A percentile compares a stretch with the other conserved stretches of the same genome.
Conservation (phyloP, 345 rosid species). For the Theobroma cacao region DNA sequence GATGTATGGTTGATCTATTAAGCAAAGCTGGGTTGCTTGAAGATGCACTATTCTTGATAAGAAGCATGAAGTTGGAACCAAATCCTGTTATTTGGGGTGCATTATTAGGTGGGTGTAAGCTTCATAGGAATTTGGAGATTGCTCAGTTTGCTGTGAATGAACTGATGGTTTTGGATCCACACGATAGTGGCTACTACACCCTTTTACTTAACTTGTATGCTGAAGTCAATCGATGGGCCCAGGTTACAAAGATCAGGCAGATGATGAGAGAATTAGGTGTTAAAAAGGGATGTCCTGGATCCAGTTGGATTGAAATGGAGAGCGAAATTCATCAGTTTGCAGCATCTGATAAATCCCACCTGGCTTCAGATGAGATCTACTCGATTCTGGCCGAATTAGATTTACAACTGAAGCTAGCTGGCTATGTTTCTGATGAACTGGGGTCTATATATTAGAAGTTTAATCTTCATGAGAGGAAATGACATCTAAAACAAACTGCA, state of each 20-base stretch:
- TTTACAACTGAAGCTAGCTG: slow-evolving; percentile 45
- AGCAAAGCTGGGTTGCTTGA: slow-evolving; percentile 70
- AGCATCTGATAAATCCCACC: slow-evolving; percentile 61
- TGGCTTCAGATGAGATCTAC: slow-evolving; percentile 44
- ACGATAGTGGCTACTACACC: slow-evolving; percentile 51
- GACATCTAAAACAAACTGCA: not conserved
- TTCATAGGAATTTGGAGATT: slow-evolving; percentile 58
- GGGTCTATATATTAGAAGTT: slow-evolving; percentile 4
- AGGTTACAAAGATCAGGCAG: slow-evolving; percentile 55
- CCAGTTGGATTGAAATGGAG: slow-evolving; percentile 66
- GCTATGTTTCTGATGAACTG: slow-evolving; percentile 16
- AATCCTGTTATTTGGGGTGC: slow-evolving; percentile 82
- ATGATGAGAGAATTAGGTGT: slow-evolving; percentile 53
- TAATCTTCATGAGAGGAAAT: not conserved
- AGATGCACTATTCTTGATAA: slow-evolving; percentile 58
- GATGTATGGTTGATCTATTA: slow-evolving; percentile 74
- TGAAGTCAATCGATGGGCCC: slow-evolving; percentile 62
- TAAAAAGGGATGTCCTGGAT: slow-evolving; percentile 60
- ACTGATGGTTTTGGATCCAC: slow-evolving; percentile 61
- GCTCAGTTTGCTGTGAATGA: slow-evolving; percentile 51
- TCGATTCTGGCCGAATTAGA: slow-evolving; percentile 47
- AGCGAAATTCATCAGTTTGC: slow-evolving; percentile 50
- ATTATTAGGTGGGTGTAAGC: slow-evolving; percentile 62
- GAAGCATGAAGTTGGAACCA: slow-evolving; percentile 46
- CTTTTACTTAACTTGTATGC: slow-evolving; percentile 68